phyloP scores from a whole-genome alignment of 116 monocot species.

The Papilionanthe hybrid region DNA sequence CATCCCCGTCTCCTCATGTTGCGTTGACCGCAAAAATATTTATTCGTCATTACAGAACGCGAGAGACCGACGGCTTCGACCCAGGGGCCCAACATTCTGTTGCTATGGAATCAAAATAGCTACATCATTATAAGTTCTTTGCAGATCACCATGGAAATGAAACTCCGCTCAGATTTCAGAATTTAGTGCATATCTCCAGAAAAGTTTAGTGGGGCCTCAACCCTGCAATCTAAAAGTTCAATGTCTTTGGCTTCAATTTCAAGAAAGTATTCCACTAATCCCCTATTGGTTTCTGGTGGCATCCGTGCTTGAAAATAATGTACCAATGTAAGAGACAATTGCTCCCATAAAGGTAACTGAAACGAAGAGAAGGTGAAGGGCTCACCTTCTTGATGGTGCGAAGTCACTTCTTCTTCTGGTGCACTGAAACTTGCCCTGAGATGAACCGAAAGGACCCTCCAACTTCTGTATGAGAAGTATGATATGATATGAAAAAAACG shows the following conservation, averaged over 20 bases:
- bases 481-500: background rate
- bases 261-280: constrained; percentile 77
- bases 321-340: background rate
- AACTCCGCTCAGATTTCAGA: too few species aligned
- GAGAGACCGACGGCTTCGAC: too few species aligned
- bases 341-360: background rate
- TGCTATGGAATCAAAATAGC: too few species aligned
- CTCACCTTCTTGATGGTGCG: constrained; percentile 41
- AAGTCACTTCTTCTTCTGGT: constrained; percentile 63
- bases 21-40: too few species aligned
- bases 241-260: constrained; percentile 85
- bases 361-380: background rate
- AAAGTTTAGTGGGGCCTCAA: constrained; percentile 47
- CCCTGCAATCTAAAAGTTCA: constrained; percentile 74
- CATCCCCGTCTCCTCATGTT: too few species aligned
- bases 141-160: too few species aligned
- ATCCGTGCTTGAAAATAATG: constrained; percentile 38
- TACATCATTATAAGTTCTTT: too few species aligned
- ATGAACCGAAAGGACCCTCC: constrained; percentile 68
- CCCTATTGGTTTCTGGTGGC: constrained; percentile 57
- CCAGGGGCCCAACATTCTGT: too few species aligned
- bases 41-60: too few species aligned
- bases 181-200: background rate
- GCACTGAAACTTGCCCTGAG: constrained; percentile 62
- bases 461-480: constrained; percentile 46